phyloP scores from a whole-genome alignment of 257 asterid species.

The Henckelia pumila region DNA sequence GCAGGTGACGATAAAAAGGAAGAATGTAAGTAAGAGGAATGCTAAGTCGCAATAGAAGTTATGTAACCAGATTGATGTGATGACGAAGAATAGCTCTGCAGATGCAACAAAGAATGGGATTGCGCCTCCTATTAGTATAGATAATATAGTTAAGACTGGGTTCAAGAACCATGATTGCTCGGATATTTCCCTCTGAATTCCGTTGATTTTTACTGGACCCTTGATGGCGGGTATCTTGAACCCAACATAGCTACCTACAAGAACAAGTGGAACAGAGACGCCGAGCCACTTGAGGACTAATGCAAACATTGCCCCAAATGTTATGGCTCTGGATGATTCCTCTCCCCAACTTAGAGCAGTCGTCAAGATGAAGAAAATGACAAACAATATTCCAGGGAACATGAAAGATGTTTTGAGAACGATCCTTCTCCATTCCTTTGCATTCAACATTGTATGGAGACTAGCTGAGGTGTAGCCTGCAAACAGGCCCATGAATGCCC shows the following conservation, averaged over 20 bases:
- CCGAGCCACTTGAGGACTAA: neutral
- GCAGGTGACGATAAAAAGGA: neutral
- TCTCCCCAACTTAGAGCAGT: neutral
- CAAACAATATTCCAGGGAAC: conserved; percentile 35
- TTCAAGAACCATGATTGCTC: neutral
- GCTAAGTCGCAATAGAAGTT: neutral
- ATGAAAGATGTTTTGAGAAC: conserved; percentile 68
- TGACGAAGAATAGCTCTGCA: neutral
- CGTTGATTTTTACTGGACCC: neutral
- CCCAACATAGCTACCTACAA: neutral
- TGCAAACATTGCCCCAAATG: neutral
- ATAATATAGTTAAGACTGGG: conserved; percentile 47
- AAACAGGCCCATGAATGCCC: neutral
- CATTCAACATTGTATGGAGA: neutral
- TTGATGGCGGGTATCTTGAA: neutral
- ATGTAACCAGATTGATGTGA: conserved; percentile 69
- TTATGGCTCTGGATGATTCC: neutral
- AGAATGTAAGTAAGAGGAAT: no score
- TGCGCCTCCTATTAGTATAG: conserved; percentile 46
- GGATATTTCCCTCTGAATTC: neutral
- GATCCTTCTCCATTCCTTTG: conserved; percentile 31
- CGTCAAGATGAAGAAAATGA: no score
- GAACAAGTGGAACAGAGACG: neutral
- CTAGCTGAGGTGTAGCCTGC: neutral
- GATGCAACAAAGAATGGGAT: neutral